Conservation (phyloP, 2,329 filamentous ascomycete genomes). For the Pezicula carpinea region DNA sequence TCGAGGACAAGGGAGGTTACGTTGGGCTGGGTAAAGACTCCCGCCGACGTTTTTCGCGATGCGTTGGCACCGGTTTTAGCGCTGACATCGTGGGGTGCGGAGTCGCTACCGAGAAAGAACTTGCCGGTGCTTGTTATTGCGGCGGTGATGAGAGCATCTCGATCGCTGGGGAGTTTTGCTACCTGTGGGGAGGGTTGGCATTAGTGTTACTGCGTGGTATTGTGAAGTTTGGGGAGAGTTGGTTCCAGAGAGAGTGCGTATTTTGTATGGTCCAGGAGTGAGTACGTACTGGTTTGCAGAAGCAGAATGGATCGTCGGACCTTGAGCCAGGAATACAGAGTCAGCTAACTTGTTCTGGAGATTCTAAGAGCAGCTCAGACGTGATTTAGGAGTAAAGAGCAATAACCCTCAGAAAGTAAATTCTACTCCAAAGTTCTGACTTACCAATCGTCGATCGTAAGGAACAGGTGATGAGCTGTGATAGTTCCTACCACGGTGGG, state of each 20-base stretch:
- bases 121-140: conserved; percentile 54
- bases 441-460: conserved; percentile 78
- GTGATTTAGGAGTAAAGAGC: too few relatives aligned
- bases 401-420: too few relatives aligned
- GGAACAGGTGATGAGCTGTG: conserved; percentile 28
- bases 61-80: conserved; percentile 50
- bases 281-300: conserved; percentile 59
- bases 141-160: conserved; percentile 49
- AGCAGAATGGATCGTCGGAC: conserved; percentile 61
- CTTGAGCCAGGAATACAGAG: too few relatives aligned
- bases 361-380: too few relatives aligned
- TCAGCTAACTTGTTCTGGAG: too few relatives aligned
- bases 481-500: conserved; percentile 61
- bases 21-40: conserved; percentile 76
- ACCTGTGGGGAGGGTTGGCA: conserved; percentile 7
- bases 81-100: conserved; percentile 56
- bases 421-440: too few relatives aligned
- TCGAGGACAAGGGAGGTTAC: conserved; percentile 61
- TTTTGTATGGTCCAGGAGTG: conserved; percentile 52
- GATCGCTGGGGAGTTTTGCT: conserved; percentile 39
- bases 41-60: conserved; percentile 53
- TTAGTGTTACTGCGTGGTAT: too few relatives aligned
- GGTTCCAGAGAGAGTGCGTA: too few relatives aligned
- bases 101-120: conserved; percentile 65
- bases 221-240: too few relatives aligned